Percentiles rank a stretch among this genome's conserved stretches.
These are phyloP conservation scores for Aspergillus jensenii DNA, from an alignment of 2,329 filamentous ascomycete genomes.

Conservation along the genomic window DNA sequence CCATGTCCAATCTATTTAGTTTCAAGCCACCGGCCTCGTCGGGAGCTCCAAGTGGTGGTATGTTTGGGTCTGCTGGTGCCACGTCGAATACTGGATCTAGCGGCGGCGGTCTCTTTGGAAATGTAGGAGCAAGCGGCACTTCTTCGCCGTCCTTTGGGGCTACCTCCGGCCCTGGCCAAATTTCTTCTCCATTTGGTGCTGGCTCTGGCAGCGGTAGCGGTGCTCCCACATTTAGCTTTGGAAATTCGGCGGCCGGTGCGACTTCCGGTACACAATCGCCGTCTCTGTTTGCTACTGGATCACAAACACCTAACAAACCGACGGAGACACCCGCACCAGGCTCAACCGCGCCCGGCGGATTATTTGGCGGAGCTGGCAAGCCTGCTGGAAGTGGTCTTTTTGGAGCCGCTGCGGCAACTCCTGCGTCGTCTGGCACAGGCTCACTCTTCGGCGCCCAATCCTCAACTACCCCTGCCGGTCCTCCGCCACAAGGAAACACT, in stretches of 20 bases:
- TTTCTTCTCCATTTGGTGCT: conserved; percentile 13
- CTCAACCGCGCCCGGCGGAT: conserved; percentile 25
- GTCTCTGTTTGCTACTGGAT: conserved; percentile 29
- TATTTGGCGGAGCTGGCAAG: conserved; percentile 13
- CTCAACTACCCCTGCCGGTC: conserved; percentile 11
- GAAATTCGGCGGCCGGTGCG: conserved; percentile 20
- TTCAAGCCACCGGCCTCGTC: conserved; percentile 34
- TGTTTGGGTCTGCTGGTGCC: conserved; percentile 35
- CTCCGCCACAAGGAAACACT: conserved; percentile 8
- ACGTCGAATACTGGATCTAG: conserved; percentile 26
- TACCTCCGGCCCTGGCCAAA: conserved; percentile 17
- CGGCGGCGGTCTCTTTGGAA: conserved; percentile 43
- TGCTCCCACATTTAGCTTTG: conserved; percentile 35
- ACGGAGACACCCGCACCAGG: conserved; percentile 32
- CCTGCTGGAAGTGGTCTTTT: conserved; percentile 4
- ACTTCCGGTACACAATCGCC: conserved; percentile 22
- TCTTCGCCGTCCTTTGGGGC: conserved; percentile 28
- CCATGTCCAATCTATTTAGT: conserved; percentile 29
- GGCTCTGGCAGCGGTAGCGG: conserved; percentile 19
- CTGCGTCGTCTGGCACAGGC: conserved; percentile 4
- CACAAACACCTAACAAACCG: conserved; percentile 40
- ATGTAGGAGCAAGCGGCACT: conserved; percentile 34
- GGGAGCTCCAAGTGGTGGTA: conserved; percentile 31
- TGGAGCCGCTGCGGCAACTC: conserved; percentile 8
- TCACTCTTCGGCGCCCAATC: conserved; percentile 6